Base-by-base conservation (phyloP, 1,139 yeast genomes). In the Wickerhamiella pararugosa region DNA sequence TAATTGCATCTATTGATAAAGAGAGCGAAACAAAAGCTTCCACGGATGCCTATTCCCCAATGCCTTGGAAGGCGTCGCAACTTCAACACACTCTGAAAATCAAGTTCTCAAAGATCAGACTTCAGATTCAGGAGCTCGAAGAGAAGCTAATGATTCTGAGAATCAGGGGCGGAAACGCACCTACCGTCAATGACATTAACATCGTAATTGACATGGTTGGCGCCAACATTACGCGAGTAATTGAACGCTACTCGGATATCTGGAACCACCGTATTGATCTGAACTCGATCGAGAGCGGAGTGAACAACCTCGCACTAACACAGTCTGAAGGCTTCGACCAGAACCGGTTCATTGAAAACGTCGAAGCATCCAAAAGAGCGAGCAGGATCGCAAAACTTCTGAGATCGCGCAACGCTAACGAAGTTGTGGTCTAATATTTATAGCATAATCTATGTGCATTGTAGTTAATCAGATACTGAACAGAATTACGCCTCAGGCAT, bases 21-120 rank as follows among this genome's bases (percentile, higher is more conserved):
- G 34, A 26, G 28, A 15, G 32, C 4, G 36, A 9, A 4, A 7
- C 27, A 7, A 25, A 34, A 11, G 5, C 5, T 5, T 25, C 37
- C 34, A 11, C 21, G 21, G 30, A 34, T 6, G 33, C 42, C n/a
- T 25, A 21, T 15, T 10, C 32, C 33, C 10, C 25, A 6, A 34
- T 43, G 32, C 45, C 45, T 6, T 25, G 31, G 29, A 11, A 32
- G 5, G 39, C 45, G 7, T n/a, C 36, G 10, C 39, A 37, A 35
- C 40, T 36, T 21, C 45, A 43, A 33, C 33, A n/a, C 25, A 7
- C 29, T 8, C 32, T 43, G 35, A 36, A 43, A 8, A 28, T 28
- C 1, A 29, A 37, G 34, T 8, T 33, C 10, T 31, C 32, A 5
- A 8, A 25, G 4, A 25, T 29, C 7, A 26, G 32, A 21, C 21